Evolutionary conservation across 495 filamentous ascomycete genomes (phyloP), one percentile per base, ranked within the genome.

Genomic region (Recurvomyces mirabilis): DNA sequence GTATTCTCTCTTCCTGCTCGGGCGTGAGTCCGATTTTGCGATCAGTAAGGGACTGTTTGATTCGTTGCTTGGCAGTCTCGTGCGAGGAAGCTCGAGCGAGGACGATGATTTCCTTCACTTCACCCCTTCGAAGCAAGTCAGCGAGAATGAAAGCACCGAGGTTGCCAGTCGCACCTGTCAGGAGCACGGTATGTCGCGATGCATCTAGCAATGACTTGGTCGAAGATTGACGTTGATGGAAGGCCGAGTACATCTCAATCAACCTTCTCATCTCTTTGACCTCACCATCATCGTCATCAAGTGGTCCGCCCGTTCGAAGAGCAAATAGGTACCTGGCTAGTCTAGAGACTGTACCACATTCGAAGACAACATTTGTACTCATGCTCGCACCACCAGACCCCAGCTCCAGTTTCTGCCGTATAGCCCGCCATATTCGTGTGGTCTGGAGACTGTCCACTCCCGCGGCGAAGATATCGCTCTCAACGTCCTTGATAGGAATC

Each of bases 211-310:
- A 6, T n/a, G 54, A 47, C 17, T 44, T 21, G 7, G 9, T n/a
- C 15, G 41, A 5, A 9, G 28, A 23, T 21, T 18, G 6, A 30
- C 14, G 22, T 12, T 58, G 60, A 14, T 28, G 20, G 23, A 66
- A 67, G 5, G 36, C 30, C 6, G 56, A 60, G 30, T 68, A 67
- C 41, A 63, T 56, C 5, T 53, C 34, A 24, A 68, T 62, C 5
- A 71, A 46, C 15, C 54, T 49, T 14, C 43, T 30, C 65, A 70
- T 72, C 7, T 29, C 29, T 4, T 44, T 30, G 2, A 46, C 15
- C 35, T 51, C 48, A 21, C 42, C 35, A 11, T 20, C 39, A 9
- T 43, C 24, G 3, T 39, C 40, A 26, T 24, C 26, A 1, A 29
- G 18, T 35, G 22, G 14, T 30, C 18, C 42, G 12, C 48, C 48